A percentile compares a stretch with the other conserved stretches of the same genome.
Conservation (phyloP, 78 protist genomes). For the Dictyostelium brefeldianum region DNA sequence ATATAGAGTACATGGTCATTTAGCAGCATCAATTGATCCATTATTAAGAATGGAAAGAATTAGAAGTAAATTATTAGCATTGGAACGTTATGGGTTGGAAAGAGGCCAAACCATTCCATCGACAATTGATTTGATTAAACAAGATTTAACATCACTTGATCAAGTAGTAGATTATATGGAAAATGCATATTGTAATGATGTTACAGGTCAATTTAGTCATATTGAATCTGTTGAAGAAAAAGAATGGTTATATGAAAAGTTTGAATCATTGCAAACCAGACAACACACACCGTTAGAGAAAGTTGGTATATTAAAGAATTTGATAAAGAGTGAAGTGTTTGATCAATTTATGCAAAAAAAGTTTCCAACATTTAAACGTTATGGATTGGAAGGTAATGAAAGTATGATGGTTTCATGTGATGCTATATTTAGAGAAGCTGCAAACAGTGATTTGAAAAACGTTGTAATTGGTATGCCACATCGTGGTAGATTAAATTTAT, state of each 20-base stretch:
- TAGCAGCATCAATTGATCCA: slow-evolving; percentile 79
- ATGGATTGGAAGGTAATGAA: slow-evolving; percentile 91
- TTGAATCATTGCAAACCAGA: slow-evolving; percentile 49
- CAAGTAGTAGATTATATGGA: slow-evolving; percentile 14
- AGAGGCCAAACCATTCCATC: not conserved
- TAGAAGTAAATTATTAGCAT: slow-evolving; percentile 1
- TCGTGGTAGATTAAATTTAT: slow-evolving; percentile 93
- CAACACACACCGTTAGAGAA: not conserved
- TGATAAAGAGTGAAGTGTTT: slow-evolving; percentile 83
- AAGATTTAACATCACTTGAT: not conserved
- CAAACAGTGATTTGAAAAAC: slow-evolving; percentile 68
- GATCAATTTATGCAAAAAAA: slow-evolving; percentile 89
- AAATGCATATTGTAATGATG: slow-evolving; percentile 41
- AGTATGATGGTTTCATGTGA: slow-evolving; percentile 85
- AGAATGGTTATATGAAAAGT: slow-evolving; percentile 58
- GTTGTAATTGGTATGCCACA: slow-evolving; percentile 96
- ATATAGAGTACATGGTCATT: slow-evolving; percentile 70
- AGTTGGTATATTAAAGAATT: slow-evolving; percentile 1
- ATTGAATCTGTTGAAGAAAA: slow-evolving; percentile 70
- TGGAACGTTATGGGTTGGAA: slow-evolving; percentile 6
- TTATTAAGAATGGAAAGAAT: slow-evolving; percentile 59
- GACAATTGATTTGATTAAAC: not conserved
- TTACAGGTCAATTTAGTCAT: slow-evolving; percentile 63
- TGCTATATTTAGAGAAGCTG: slow-evolving; percentile 53
- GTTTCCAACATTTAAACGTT: slow-evolving; percentile 86